These are phyloP conservation scores for Candolleomyces aberdarensis DNA, from an alignment of 768 basidiomycete species.

Conservation along the genomic window DNA sequence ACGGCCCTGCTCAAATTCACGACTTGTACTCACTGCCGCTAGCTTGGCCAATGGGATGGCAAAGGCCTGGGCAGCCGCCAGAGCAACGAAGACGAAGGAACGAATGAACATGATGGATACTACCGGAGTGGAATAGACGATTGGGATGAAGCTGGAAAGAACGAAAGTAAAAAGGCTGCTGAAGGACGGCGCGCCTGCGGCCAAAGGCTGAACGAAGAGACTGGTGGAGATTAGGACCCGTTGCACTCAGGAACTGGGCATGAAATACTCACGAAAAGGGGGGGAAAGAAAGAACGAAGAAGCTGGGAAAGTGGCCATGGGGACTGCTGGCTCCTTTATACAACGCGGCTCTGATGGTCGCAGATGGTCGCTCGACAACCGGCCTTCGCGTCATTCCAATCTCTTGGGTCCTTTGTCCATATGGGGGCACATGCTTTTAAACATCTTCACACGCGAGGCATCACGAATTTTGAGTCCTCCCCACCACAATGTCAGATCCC, in stretches of 20 bases:
- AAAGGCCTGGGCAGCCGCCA: slow-evolving; percentile 42
- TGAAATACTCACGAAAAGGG: slow-evolving; percentile 13
- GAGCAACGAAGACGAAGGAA: slow-evolving; percentile 33
- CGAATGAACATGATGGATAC: slow-evolving; percentile 11
- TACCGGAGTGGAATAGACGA: background rate
- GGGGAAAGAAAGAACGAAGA: slow-evolving; percentile 14
- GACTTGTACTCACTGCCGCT: slow-evolving; percentile 31
- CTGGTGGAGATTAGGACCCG: background rate
- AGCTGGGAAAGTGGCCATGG: background rate
- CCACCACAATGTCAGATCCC: slow-evolving; percentile 60
- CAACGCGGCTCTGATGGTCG: slow-evolving; percentile 2
- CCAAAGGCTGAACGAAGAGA: slow-evolving; percentile 25
- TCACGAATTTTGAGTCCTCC: slow-evolving; percentile 6
- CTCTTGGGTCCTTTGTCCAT: background rate
- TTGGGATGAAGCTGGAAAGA: slow-evolving; percentile 7
- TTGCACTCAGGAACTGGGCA: slow-evolving; percentile 4
- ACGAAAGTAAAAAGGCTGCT: slow-evolving; percentile 17
- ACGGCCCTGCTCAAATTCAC: background rate
- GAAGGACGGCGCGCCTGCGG: slow-evolving; percentile 33
- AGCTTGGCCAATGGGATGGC: slow-evolving; percentile 43
- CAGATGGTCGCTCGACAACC: slow-evolving; percentile 7
- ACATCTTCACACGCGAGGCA: background rate
- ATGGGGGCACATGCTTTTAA: background rate
- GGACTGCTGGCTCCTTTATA: slow-evolving; percentile 3
- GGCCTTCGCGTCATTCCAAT: background rate